Base-by-base conservation (phyloP, 2,329 filamentous ascomycete species). In the Colletotrichum endophyticum region DNA sequence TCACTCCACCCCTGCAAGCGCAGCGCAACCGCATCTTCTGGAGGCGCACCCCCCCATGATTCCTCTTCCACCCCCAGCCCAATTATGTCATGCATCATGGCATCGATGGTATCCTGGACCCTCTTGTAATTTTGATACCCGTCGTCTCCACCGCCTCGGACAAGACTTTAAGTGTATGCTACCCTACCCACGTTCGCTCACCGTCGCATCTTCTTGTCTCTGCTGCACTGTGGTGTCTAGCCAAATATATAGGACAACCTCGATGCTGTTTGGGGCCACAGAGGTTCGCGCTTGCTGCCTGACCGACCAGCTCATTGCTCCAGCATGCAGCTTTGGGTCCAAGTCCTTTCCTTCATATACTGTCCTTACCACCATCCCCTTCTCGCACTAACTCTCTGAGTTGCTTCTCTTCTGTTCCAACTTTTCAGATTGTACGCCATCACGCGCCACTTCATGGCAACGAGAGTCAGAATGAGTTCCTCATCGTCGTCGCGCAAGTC, bases 81-180 rank as follows among this genome's bases (percentile, higher is more conserved):
- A 86, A 87, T 87, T 87, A 87, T 88, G 85, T 86, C 86, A 87
- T 87, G 86, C 85, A 84, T 84, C 83, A 81, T 81, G 79, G 80
- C 76, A 81, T 82, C 80, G 79, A 78, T 70, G 79, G 79, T 53
- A 84, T 84, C 81, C 81, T 82, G 79, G 83, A 80, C 79, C 82
- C 80, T 84, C 81, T 79, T 82, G 80, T 82, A 82, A 83, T 83
- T 82, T 83, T 80, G 78, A 82, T 79, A 78, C 79, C 78, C 70
- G 72, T 76, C 44, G 77, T 71, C 77, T 73, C 77, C 77, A 78
- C 77, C 66, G 71, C 63, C 73, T 76, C 49, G 73, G 62, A 34
- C 69, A 75, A 63, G 72, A 70, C 72, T 53, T 68, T 66, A 61
- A 70, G 53, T 70, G 56, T 72, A 71, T 68, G 32, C 63, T 73